phyloP scores from a whole-genome alignment of 805 yeast species.

The Kodamaea fukazawae region DNA sequence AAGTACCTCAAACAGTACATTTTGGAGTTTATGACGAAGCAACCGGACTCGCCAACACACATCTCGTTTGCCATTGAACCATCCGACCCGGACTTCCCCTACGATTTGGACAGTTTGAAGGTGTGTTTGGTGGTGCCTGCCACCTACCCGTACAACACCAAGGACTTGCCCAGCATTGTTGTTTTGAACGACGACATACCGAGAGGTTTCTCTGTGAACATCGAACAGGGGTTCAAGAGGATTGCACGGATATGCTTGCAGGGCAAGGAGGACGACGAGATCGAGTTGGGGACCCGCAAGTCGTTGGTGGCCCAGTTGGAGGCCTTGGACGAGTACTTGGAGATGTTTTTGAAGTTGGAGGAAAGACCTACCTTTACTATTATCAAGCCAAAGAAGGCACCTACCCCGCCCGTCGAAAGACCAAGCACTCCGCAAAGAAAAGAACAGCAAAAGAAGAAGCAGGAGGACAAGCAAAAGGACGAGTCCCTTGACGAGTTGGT shows the following conservation, averaged over 20 bases:
- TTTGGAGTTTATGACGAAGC: constrained; percentile 27
- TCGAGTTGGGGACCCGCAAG: constrained; percentile 42
- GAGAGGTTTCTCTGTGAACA: constrained; percentile 60
- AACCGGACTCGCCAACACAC: constrained; percentile 27
- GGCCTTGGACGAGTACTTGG: constrained; percentile 58
- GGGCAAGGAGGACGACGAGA: constrained; percentile 19
- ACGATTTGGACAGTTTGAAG: constrained; percentile 52
- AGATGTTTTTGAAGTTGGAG: constrained; percentile 54
- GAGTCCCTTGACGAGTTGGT: neutral
- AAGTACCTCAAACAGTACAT: constrained; percentile 30
- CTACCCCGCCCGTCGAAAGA: neutral
- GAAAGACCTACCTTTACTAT: constrained; percentile 62
- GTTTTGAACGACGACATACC: constrained; percentile 70
- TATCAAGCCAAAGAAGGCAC: constrained; percentile 33
- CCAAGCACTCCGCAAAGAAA: neutral
- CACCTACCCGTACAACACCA: constrained; percentile 47
- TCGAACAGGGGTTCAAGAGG: constrained; percentile 61
- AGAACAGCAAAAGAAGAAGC: constrained; percentile 7
- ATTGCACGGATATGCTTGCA: constrained; percentile 34
- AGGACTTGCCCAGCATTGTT: constrained; percentile 45
- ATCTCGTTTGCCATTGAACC: constrained; percentile 50
- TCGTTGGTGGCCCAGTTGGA: constrained; percentile 54
- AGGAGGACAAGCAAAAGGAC: neutral
- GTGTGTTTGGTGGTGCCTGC: constrained; percentile 54
- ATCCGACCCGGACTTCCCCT: constrained; percentile 73